Evolutionary conservation across 768 basidiomycete genomes (phyloP).

Genomic region (Rhizopogon rudus): DNA sequence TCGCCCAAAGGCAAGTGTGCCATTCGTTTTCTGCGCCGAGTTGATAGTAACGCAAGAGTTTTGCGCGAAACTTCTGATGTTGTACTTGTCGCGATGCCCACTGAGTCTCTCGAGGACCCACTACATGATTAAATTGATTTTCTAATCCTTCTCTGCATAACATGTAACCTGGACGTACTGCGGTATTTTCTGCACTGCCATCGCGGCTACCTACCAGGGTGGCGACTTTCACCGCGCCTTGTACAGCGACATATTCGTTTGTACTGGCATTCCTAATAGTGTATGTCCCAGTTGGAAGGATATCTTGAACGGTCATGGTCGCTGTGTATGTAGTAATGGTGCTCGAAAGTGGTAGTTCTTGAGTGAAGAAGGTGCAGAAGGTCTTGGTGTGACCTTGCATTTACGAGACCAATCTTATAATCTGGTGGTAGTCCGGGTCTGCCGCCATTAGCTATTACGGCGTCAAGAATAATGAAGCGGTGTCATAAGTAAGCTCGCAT

Average conservation of each 20-base stretch:
- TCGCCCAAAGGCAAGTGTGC: background rate
- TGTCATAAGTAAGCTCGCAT: background rate
- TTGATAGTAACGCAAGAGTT: background rate
- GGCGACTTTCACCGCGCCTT: background rate
- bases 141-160: background rate
- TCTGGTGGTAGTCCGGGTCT: background rate
- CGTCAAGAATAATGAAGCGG: background rate
- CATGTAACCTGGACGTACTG: background rate
- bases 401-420: background rate
- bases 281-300: background rate
- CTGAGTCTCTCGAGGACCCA: constrained; percentile 1
- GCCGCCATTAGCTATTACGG: too few relatives aligned
- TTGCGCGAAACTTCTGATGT: background rate
- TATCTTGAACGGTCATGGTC: background rate
- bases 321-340: too few relatives aligned
- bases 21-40: background rate
- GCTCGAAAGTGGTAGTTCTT: background rate
- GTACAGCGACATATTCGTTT: background rate
- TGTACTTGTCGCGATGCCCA: background rate
- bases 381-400: background rate
- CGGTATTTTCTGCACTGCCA: background rate
- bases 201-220: background rate
- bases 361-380: background rate
- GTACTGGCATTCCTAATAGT: background rate
- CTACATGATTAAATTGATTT: background rate